Evolutionary conservation across 108 stramenopile species (phyloP).

Genomic region (Nannochloropsis gaditana): DNA sequence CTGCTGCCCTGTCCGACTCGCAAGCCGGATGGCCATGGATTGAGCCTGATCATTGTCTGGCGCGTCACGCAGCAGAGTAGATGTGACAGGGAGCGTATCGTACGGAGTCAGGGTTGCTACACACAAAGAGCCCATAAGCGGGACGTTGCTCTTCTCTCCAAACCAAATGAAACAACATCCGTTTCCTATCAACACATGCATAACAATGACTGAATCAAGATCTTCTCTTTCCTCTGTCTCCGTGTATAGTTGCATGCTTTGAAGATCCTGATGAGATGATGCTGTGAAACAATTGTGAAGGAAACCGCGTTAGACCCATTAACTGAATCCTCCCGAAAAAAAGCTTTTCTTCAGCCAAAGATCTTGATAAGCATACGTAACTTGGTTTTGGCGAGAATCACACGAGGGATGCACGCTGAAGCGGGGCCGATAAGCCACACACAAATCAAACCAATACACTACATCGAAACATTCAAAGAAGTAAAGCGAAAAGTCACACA

Average conservation of each 20-base stretch:
- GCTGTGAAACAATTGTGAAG: too few relatives aligned
- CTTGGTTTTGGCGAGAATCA: too few relatives aligned
- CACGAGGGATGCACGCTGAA: too few relatives aligned
- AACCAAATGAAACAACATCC: constrained; percentile 13
- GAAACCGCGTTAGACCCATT: too few relatives aligned
- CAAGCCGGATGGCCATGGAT: not conserved
- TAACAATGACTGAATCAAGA: not conserved
- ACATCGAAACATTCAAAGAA: too few relatives aligned
- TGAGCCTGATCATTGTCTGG: not conserved
- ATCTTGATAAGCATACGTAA: too few relatives aligned
- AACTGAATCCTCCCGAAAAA: too few relatives aligned
- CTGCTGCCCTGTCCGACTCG: constrained; percentile 7
- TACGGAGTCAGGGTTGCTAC: not conserved
- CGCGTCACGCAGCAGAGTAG: not conserved
- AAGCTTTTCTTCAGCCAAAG: too few relatives aligned
- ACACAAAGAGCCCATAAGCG: not conserved
- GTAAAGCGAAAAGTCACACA: too few relatives aligned
- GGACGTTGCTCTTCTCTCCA: not conserved
- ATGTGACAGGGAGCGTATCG: not conserved
- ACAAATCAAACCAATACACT: too few relatives aligned
- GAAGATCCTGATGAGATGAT: too few relatives aligned
- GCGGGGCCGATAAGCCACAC: too few relatives aligned
- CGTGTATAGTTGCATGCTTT: constrained; percentile 1
- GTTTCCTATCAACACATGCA: not conserved
- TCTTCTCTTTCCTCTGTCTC: not conserved